Evolutionary conservation across 352 stramenopile genomes (phyloP).

Genomic region (Globisporangium cystogenes): DNA sequence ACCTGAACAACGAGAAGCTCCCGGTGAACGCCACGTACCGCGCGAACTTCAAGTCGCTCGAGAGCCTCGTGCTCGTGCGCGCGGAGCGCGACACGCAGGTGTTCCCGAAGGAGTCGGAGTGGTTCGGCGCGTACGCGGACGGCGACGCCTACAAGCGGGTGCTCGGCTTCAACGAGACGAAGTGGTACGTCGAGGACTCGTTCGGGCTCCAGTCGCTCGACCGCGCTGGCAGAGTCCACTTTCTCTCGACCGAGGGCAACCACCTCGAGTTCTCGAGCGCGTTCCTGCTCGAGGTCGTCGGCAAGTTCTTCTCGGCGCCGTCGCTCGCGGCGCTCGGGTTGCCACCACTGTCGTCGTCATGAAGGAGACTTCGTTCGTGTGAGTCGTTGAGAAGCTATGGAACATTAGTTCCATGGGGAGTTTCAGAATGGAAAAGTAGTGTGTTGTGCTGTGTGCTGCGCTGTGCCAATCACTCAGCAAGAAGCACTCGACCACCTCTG

Average conservation of each 20-base stretch:
- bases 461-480: no score
- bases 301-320: conserved; percentile 60
- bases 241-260: conserved; percentile 86
- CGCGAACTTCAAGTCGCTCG: conserved; percentile 81
- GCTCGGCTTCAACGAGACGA: conserved; percentile 89
- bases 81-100: conserved; percentile 90
- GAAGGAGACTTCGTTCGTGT: no score
- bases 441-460: no score
- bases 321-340: background rate
- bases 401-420: no score
- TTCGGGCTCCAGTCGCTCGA: conserved; percentile 90
- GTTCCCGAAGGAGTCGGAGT: conserved; percentile 79
- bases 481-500: no score
- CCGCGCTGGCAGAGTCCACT: conserved; percentile 84
- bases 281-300: conserved; percentile 78
- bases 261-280: conserved; percentile 87
- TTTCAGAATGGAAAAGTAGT: no score
- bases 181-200: conserved; percentile 89
- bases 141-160: conserved; percentile 56
- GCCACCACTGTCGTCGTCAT: background rate
- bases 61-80: conserved; percentile 88
- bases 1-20: conserved; percentile 90
- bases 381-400: no score
- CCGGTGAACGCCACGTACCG: conserved; percentile 78
- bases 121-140: conserved; percentile 85